A percentile compares a stretch with the other conserved stretches of the same genome.
Conservation (phyloP, 805 yeast species). For the Yueomyces sinensis region DNA sequence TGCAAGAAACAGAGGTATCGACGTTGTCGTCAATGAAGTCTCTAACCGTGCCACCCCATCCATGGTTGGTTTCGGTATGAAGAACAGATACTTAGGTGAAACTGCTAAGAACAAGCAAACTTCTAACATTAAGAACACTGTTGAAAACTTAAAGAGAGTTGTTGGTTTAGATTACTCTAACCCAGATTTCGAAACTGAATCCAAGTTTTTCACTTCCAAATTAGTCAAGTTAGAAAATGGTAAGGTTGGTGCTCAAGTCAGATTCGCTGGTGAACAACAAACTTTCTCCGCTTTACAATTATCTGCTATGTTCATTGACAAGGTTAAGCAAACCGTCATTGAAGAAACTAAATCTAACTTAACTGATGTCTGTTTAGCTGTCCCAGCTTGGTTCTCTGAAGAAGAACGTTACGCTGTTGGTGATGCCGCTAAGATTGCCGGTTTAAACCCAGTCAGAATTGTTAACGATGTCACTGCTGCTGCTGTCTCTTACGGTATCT, state of each 20-base stretch:
- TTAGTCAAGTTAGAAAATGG: slow-evolving; percentile 58
- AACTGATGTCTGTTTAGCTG: slow-evolving; percentile 82
- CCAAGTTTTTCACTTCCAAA: slow-evolving; percentile 57
- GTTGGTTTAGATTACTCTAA: slow-evolving; percentile 56
- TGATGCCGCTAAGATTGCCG: slow-evolving; percentile 91
- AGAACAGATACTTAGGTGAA: slow-evolving; percentile 88
- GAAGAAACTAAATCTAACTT: slow-evolving; percentile 67
- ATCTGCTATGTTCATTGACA: slow-evolving; percentile 87
- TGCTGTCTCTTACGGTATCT: slow-evolving; percentile 97
- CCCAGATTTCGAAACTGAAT: slow-evolving; percentile 66
- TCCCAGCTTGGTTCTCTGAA: slow-evolving; percentile 95
- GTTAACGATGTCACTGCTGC: slow-evolving; percentile 97
- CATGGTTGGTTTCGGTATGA: slow-evolving; percentile 78
- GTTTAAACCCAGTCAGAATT: slow-evolving; percentile 92
- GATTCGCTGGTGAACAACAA: slow-evolving; percentile 63
- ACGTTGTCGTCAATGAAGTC: slow-evolving; percentile 93
- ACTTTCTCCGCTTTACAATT: slow-evolving; percentile 80
- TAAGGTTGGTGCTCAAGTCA: slow-evolving; percentile 70
- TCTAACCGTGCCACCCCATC: slow-evolving; percentile 93
- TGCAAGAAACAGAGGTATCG: slow-evolving; percentile 96
- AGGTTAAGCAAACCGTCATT: slow-evolving; percentile 65
- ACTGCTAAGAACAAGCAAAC: slow-evolving; percentile 90
- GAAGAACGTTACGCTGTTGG: slow-evolving; percentile 89
- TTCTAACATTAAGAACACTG: slow-evolving; percentile 90
- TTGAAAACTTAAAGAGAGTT: slow-evolving; percentile 83